Base-by-base conservation (phyloP, 192 early-diverging fungal genomes). In the Podila horticola region DNA sequence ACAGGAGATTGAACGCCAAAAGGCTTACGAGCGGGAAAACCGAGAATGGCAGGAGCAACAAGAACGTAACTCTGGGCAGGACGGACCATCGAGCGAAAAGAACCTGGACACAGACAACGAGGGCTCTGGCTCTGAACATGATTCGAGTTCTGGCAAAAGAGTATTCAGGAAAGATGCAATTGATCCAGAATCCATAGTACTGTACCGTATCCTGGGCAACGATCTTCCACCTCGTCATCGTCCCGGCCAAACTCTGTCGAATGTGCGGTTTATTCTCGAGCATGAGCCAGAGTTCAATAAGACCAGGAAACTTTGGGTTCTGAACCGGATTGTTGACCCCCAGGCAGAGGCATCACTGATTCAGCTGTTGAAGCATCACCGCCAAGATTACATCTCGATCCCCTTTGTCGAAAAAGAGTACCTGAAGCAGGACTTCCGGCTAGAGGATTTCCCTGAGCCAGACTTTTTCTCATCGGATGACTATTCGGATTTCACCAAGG, bases 381-480 rank as follows among this genome's bases (percentile, higher is more conserved):
- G 84, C 7, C 84, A 90, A 71, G 84, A 90, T 13, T 91, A 90
- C 66, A 82, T 91, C 62, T 79, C 79, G 45, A 66, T 90, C 19
- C 88, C 89, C 10, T 91, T 91, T 82, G 70, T 82, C 28, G 79
- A 83, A n/a, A 63, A 79, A 9, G 87, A 88, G 50, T 91, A 91
- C 50, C 58, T 85, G 30, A 83, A 87, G 61, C 70, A 82, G 29
- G 90, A 91, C 74, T 91, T 91, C 68, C 63, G 79, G 45, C 75
- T 90, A 11, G 89, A 91, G 65, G 87, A 91, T 57, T 91, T 91
- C 71, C 89, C 90, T 28, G 84, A 89, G 50, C 77, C 86, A 6
- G 90, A 91, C 72, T 91, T 88, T 71, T 84, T 91, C 26, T 89
- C 88, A 41, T 88, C 89, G 4, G 87, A 89, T 57, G 89, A 91